A percentile compares a stretch with the other conserved stretches of the same genome.
phyloP scores from a whole-genome alignment of 306 rosid species.

The Begonia peltatifolia region DNA sequence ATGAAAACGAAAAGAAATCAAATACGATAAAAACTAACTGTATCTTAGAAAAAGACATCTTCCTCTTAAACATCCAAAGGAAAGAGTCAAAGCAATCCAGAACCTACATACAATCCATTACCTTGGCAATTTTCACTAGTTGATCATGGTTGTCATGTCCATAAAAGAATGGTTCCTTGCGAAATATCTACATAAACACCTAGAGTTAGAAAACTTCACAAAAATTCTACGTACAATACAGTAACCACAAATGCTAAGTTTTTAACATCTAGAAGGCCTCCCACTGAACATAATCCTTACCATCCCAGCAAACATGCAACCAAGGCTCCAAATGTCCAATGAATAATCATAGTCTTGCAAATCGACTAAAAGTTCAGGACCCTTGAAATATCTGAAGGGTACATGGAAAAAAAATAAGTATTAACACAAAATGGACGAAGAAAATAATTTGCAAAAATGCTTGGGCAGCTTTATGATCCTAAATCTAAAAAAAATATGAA shows the following conservation, averaged over 20 bases:
- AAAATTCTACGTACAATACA: not conserved
- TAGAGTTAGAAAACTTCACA: no score
- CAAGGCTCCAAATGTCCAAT: slow-evolving; percentile 99
- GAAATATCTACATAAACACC: slow-evolving; percentile 22
- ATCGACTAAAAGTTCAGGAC: slow-evolving; percentile 39
- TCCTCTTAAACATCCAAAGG: no score
- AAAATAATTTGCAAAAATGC: no score
- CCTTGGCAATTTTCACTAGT: slow-evolving; percentile 32
- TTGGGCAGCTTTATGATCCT: no score
- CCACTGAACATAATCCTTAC: slow-evolving; percentile 27
- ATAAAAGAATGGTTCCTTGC: slow-evolving; percentile 95
- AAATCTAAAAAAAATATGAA: no score
- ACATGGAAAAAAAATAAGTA: no score
- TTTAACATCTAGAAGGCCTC: not conserved
- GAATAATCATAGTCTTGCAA: slow-evolving; percentile 36
- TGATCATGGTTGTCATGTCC: slow-evolving; percentile 84
- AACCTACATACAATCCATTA: slow-evolving; percentile 3
- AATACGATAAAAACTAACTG: no score
- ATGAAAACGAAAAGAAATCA: no score
- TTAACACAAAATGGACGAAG: no score
- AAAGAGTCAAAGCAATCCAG: no score
- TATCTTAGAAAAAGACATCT: no score
- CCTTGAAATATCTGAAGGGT: slow-evolving; percentile 1
- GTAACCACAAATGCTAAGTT: not conserved
- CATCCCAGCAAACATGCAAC: slow-evolving; percentile 99